phyloP scores from a whole-genome alignment of 371 early-diverging fungal species.

The Fennellomyces sp. region DNA sequence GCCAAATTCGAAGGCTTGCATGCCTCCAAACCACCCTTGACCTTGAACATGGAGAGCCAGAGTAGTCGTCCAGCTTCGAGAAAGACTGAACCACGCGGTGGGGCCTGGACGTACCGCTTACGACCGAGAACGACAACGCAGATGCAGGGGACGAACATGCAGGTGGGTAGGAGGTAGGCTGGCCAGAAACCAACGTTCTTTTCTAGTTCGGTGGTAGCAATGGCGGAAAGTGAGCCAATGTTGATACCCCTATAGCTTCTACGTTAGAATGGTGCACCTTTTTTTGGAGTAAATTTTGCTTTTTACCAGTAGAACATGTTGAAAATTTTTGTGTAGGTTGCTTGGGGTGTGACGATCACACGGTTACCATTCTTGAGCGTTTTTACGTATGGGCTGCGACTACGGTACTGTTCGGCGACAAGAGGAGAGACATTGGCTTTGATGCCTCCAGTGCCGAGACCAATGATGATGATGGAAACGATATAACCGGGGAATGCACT shows the following conservation, averaged over 20 bases:
- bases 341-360: slow-evolving; percentile 53
- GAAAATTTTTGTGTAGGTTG: slow-evolving; percentile 50
- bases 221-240: slow-evolving; percentile 65
- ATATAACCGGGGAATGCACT: slow-evolving; percentile 69
- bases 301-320: slow-evolving; percentile 60
- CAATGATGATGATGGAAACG: slow-evolving; percentile 72
- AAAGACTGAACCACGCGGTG: slow-evolving; percentile 54
- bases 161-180: slow-evolving; percentile 64
- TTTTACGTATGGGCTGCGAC: slow-evolving; percentile 27
- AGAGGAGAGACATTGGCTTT: slow-evolving; percentile 54
- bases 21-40: slow-evolving; percentile 35
- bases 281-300: slow-evolving; percentile 42
- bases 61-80: slow-evolving; percentile 29
- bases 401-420: slow-evolving; percentile 52
- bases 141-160: slow-evolving; percentile 64
- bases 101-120: slow-evolving; percentile 49
- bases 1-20: slow-evolving; percentile 29
- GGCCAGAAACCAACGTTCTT: slow-evolving; percentile 60
- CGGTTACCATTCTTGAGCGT: slow-evolving; percentile 32
- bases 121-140: slow-evolving; percentile 55
- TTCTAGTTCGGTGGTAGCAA: slow-evolving; percentile 55
- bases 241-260: slow-evolving; percentile 71
- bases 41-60: slow-evolving; percentile 18
- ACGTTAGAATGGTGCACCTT: too few species aligned
- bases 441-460: slow-evolving; percentile 62